Percentiles rank a stretch among this genome's conserved stretches.
These are phyloP conservation scores for Arxiozyma telluris DNA, from an alignment of 1,139 yeast genomes.

Conservation along the genomic window DNA sequence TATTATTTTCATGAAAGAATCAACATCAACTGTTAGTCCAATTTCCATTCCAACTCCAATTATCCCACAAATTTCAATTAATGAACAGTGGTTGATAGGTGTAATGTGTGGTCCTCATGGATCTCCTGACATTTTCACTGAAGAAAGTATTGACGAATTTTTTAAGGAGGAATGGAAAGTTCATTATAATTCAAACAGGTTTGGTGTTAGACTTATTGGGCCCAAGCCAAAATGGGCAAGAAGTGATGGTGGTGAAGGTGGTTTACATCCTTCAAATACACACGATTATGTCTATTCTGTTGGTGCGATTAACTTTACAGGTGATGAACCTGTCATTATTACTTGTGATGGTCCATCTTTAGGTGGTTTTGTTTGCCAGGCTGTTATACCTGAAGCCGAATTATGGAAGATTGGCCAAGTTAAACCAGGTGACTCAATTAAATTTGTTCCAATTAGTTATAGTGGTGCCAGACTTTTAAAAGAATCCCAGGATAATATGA, in stretches of 20 bases:
- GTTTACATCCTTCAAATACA: conserved; percentile 94
- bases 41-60: conserved; percentile 44
- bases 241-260: conserved; percentile 96
- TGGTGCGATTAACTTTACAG: conserved; percentile 95
- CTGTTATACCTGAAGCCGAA: conserved; percentile 90
- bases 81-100: conserved; percentile 73
- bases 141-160: conserved; percentile 68
- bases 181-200: conserved; percentile 92
- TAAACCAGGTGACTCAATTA: conserved; percentile 81
- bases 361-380: conserved; percentile 96
- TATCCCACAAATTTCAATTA: conserved; percentile 44
- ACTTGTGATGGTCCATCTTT: conserved; percentile 96
- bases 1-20: conserved; percentile 76
- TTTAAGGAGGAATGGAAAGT: conserved; percentile 80
- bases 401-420: conserved; percentile 98
- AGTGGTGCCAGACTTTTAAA: conserved; percentile 60
- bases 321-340: conserved; percentile 95
- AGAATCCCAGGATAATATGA: conserved; percentile 46
- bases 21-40: conserved; percentile 60
- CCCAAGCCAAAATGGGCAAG: conserved; percentile 98
- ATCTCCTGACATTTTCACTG: conserved; percentile 82
- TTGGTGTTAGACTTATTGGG: conserved; percentile 89
- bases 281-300: conserved; percentile 94
- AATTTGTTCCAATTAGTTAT: conserved; percentile 68
- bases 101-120: conserved; percentile 98